These are phyloP conservation scores for Heritiera littoralis DNA, from an alignment of 345 rosid genomes.

Conservation along the genomic window DNA sequence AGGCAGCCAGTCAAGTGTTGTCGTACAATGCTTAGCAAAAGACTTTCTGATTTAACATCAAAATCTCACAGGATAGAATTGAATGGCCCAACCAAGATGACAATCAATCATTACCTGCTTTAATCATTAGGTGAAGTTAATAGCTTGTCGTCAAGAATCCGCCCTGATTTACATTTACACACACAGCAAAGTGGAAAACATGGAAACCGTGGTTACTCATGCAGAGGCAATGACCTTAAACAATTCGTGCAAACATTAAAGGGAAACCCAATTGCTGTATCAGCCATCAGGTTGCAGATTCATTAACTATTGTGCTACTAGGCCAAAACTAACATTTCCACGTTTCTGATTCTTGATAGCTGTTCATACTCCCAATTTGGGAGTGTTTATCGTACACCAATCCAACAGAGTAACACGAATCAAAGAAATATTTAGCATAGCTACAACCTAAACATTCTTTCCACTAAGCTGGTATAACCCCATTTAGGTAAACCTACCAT, in stretches of 20 bases:
- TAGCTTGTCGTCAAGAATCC: background rate
- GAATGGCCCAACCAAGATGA: background rate
- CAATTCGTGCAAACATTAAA: background rate
- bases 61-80: background rate
- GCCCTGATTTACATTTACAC: background rate
- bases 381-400: constrained; percentile 18
- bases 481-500: background rate
- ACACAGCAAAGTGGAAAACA: too few relatives aligned
- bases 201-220: too few relatives aligned
- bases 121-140: too few relatives aligned
- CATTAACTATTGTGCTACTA: background rate
- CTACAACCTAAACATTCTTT: constrained; percentile 5
- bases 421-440: background rate
- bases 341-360: constrained; percentile 1
- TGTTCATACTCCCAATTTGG: constrained; percentile 20
- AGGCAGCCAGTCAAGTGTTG: too few relatives aligned
- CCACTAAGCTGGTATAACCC: background rate
- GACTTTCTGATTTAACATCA: background rate
- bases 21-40: background rate
- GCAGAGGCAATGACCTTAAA: background rate
- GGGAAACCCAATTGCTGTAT: background rate
- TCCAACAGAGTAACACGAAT: background rate
- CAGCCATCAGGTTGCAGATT: background rate
- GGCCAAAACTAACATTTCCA: background rate
- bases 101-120: background rate